phyloP scores from a whole-genome alignment of 306 rosid genomes.

The Alnus glutinosa region DNA sequence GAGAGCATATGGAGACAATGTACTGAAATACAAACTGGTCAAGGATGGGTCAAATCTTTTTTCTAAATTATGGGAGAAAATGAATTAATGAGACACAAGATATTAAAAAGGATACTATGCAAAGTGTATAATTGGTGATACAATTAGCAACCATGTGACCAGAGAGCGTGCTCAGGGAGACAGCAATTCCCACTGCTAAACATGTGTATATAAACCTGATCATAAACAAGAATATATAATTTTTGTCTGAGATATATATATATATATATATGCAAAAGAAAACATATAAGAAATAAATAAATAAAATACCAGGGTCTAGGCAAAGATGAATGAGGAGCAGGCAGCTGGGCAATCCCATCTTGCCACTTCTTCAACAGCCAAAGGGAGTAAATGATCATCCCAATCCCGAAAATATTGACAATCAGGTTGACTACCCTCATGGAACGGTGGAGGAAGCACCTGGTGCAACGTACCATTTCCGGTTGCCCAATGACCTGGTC shows the following conservation, averaged over 20 bases:
- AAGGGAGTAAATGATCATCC: conserved; percentile 49
- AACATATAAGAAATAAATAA: background rate
- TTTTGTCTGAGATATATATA: background rate
- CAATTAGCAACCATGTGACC: conserved; percentile 41
- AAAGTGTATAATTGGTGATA: conserved; percentile 31
- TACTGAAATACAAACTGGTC: conserved; percentile 33
- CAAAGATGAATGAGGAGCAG: background rate
- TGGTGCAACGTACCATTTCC: conserved; percentile 33
- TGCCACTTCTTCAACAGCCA: conserved; percentile 56
- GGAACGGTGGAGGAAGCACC: conserved; percentile 35
- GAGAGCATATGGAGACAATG: conserved; percentile 27
- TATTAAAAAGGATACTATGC: conserved; percentile 43
- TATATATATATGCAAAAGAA: background rate
- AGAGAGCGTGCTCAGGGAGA: conserved; percentile 47
- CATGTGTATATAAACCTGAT: conserved; percentile 54
- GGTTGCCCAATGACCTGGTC: background rate
- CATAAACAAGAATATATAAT: conserved; percentile 16
- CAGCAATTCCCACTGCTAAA: conserved; percentile 50
- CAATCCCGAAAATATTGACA: conserved; percentile 39
- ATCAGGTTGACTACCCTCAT: conserved; percentile 32
- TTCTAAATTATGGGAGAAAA: no score
- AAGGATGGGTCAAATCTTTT: conserved; percentile 24
- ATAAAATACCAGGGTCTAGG: conserved; percentile 43
- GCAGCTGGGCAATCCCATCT: conserved; percentile 29
- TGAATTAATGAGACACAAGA: no score